Base-by-base conservation (phyloP, 2,329 filamentous ascomycete genomes). In the Pseudogymnoascus sp. region DNA sequence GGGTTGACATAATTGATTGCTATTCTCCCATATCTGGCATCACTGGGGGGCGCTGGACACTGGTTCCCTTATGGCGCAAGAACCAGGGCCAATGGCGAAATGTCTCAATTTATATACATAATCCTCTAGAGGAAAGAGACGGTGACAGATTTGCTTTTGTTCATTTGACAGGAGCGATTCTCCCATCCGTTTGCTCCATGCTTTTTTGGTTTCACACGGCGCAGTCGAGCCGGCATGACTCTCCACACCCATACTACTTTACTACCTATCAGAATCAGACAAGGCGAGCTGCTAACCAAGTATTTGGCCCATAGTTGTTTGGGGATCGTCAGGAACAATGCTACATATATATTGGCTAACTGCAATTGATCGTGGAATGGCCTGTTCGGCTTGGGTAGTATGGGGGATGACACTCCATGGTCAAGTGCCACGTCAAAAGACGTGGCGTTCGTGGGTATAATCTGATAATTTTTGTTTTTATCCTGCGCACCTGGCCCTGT, bases 51-150 rank as follows among this genome's bases (percentile, higher is more conserved):
- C 14, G 20, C 22, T 58, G 6, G 14, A 58, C 30, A 58, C 53
- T 58, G 20, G 43, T 4, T 15, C 43, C 43, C 36, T 38, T 20
- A 58, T 58, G 53, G 53, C 53, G 53, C 30, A 38, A 58, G 53
- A 58, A 38, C 53, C 30, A 58, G 53, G 53, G 30, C 30, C 30
- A 58, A 58, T 58, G 53, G 36, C 36, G 30, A 30, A 58, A 58
- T 58, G 30, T 58, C 30, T 58, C 28, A 50, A 50, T 50, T 50
- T 50, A 50, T 50, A 50, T 50, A 50, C 43, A 50, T 14, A 2
- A 15, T 36, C 9, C 43, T 50, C 22, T 30, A 11, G 43, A 50
- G 22, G n/a, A 50, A 50, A 15, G 43, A 50, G n/a, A 12, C 25
- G 30, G n/a, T 50, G 43, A 50, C 43, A 30, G 43, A 28, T 25